A percentile compares a stretch with the other conserved stretches of the same genome.
Conservation (phyloP, 306 rosid species). For the Rosa multiflora region DNA sequence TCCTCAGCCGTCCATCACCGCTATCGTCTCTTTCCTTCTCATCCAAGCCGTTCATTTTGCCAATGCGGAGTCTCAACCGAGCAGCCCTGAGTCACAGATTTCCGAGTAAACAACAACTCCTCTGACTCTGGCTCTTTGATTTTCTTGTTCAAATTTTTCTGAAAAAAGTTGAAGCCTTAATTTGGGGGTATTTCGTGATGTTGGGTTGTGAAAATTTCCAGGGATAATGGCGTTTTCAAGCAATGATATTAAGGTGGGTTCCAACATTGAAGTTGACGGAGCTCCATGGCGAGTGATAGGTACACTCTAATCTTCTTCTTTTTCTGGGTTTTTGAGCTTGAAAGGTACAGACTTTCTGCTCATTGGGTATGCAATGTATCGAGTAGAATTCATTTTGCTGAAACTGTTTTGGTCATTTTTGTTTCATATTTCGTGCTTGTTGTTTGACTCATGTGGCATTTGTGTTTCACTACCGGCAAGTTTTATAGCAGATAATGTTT, state of each 20-base stretch:
- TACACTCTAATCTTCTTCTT: slow-evolving; percentile 10
- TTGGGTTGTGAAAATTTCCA: slow-evolving; percentile 24
- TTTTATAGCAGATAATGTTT: background rate
- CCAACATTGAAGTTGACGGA: slow-evolving; percentile 79
- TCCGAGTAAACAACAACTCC: slow-evolving; percentile 40
- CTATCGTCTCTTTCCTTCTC: slow-evolving; percentile 33
- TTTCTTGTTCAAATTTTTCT: background rate
- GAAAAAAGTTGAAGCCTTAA: background rate
- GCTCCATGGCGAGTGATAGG: slow-evolving; percentile 93
- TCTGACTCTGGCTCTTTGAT: slow-evolving; percentile 5
- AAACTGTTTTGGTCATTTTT: background rate
- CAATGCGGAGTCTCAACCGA: slow-evolving; percentile 29
- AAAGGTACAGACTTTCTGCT: background rate
- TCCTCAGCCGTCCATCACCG: slow-evolving; percentile 31
- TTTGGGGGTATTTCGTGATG: background rate
- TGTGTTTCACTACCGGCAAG: background rate
- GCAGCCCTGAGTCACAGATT: slow-evolving; percentile 33
- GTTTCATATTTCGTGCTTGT: too few relatives aligned
- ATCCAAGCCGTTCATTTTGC: slow-evolving; percentile 38
- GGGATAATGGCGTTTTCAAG: slow-evolving; percentile 76
- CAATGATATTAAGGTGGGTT: slow-evolving; percentile 91
- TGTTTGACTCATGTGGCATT: background rate
- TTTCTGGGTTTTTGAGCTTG: slow-evolving; percentile 6
- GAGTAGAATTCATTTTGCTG: background rate
- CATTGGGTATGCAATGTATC: background rate